These are phyloP conservation scores for Hypoxylon sp. DNA, from an alignment of 2,329 filamentous ascomycete genomes.

Conservation along the genomic window DNA sequence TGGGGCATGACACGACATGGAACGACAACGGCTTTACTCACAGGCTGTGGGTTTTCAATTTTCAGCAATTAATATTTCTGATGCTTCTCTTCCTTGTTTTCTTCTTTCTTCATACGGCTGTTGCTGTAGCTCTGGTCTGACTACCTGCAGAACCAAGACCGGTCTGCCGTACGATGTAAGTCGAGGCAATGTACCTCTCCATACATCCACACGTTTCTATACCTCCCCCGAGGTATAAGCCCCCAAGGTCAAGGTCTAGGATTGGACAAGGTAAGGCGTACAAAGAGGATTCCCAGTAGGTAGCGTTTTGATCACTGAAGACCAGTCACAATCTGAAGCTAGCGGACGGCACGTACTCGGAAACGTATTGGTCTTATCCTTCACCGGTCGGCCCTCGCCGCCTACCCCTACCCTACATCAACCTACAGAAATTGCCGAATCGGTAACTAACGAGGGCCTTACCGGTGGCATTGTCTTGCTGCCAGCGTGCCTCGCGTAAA, in stretches of 20 bases:
- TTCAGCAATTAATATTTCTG: constrained; percentile 37
- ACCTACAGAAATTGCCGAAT: constrained; percentile 43
- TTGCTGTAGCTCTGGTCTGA: constrained; percentile 36
- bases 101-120: constrained; percentile 22
- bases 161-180: constrained; percentile 38
- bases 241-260: constrained; percentile 40
- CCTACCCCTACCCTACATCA: constrained; percentile 42
- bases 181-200: constrained; percentile 30
- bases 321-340: constrained; percentile 42
- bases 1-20: constrained; percentile 45
- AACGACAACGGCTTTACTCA: constrained; percentile 36
- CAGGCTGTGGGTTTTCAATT: constrained; percentile 27
- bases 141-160: constrained; percentile 44
- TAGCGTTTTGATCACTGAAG: constrained; percentile 22
- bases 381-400: constrained; percentile 46
- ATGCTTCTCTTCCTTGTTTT: constrained; percentile 24
- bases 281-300: constrained; percentile 34
- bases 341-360: constrained; percentile 41
- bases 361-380: constrained; percentile 44
- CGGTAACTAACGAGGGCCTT: constrained; percentile 37
- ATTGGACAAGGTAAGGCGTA: constrained; percentile 44
- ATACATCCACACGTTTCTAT: constrained; percentile 36
- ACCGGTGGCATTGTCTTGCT: constrained; percentile 36
- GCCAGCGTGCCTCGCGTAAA: constrained; percentile 40
- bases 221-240: constrained; percentile 33